Conservation (phyloP, 2,329 filamentous ascomycete genomes). For the Huntiella decipiens region DNA sequence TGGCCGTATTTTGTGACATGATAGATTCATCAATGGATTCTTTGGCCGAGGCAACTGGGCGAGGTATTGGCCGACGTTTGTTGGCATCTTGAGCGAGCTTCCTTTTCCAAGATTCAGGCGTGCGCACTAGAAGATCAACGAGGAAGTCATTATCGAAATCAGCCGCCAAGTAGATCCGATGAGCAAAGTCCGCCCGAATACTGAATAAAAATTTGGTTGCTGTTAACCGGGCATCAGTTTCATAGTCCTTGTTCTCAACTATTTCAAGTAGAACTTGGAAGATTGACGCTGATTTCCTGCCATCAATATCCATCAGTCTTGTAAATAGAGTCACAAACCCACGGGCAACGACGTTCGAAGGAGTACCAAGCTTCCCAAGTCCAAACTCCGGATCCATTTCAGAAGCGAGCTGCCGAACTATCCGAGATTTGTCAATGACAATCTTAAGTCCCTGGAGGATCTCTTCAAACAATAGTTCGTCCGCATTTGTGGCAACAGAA, state of each 20-base stretch:
- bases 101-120: conserved; percentile 30
- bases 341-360: conserved; percentile 50
- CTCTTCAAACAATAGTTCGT: conserved; percentile 38
- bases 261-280: conserved; percentile 47
- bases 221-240: conserved; percentile 50
- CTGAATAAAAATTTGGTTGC: conserved; percentile 66
- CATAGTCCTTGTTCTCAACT: conserved; percentile 37
- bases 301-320: conserved; percentile 46
- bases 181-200: conserved; percentile 62
- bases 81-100: conserved; percentile 30
- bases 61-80: conserved; percentile 16
- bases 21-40: conserved; percentile 14
- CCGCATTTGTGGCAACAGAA: conserved; percentile 41
- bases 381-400: conserved; percentile 13
- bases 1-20: background rate
- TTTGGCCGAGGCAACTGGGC: conserved; percentile 31
- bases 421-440: conserved; percentile 8
- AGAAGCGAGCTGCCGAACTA: conserved; percentile 5
- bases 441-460: conserved; percentile 18
- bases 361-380: conserved; percentile 20
- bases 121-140: conserved; percentile 52
- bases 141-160: conserved; percentile 55
- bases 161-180: conserved; percentile 52
- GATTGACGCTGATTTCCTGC: conserved; percentile 41
- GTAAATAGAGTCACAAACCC: conserved; percentile 63